These are phyloP conservation scores for Senecio squalidus DNA, from an alignment of 140 eudicot genomes.

Conservation along the genomic window DNA sequence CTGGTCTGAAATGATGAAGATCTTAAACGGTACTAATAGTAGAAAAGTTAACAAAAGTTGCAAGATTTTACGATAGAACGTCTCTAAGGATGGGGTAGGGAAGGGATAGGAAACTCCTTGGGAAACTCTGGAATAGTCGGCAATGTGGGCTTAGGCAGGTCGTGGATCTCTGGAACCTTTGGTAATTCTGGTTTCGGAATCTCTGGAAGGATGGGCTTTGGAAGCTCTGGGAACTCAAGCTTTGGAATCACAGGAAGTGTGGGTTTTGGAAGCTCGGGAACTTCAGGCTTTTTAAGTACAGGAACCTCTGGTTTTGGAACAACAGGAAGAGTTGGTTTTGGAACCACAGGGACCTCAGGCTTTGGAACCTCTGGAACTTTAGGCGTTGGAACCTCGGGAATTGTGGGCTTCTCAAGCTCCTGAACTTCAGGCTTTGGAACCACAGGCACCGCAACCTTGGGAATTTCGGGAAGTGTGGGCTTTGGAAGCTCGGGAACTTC, in stretches of 20 bases:
- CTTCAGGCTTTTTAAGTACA: too few species aligned
- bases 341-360: background rate
- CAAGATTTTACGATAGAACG: too few species aligned
- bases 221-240: too few species aligned
- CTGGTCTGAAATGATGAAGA: too few species aligned
- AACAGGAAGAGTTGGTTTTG: background rate
- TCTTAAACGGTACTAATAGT: too few species aligned
- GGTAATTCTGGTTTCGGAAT: too few species aligned
- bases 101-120: background rate
- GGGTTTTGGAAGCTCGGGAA: too few species aligned
- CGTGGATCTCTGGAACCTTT: background rate
- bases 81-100: background rate
- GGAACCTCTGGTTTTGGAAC: too few species aligned
- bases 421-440: background rate
- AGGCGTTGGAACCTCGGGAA: background rate
- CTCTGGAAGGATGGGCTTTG: too few species aligned
- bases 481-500: background rate
- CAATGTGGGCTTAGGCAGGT: background rate
- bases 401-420: background rate
- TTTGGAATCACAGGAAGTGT: too few species aligned
- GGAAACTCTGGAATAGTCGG: background rate
- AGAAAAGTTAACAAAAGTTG: too few species aligned
- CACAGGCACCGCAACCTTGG: background rate
- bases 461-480: background rate
- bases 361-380: background rate